Conservation (phyloP, 345 rosid genomes). For the Mangifera indica region DNA sequence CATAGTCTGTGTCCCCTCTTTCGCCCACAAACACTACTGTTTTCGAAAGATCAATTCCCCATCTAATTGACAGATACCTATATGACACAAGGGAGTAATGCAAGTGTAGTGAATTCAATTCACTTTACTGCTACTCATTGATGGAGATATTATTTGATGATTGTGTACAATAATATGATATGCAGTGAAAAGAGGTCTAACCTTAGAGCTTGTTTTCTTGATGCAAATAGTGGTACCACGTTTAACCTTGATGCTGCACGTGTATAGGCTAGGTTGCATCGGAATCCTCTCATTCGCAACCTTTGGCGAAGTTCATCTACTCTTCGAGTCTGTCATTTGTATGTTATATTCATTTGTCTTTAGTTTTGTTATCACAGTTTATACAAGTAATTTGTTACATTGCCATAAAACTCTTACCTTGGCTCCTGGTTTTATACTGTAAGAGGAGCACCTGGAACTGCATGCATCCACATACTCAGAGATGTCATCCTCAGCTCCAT, state of each 20-base stretch:
- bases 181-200: constrained; percentile 20
- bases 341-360: constrained; percentile 14
- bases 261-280: constrained; percentile 67
- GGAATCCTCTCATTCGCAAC: constrained; percentile 84
- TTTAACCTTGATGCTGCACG: constrained; percentile 67
- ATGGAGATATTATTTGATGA: background rate
- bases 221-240: constrained; percentile 73
- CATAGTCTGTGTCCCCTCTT: constrained; percentile 81
- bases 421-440: constrained; percentile 62
- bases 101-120: too few species aligned
- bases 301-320: constrained; percentile 68
- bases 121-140: background rate
- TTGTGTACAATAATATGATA: background rate
- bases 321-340: constrained; percentile 50
- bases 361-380: constrained; percentile 8
- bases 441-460: constrained; percentile 64
- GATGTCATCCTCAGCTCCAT: constrained; percentile 50
- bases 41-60: constrained; percentile 74
- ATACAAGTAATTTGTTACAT: background rate
- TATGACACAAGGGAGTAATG: constrained; percentile 4
- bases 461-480: constrained; percentile 42
- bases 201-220: constrained; percentile 87
- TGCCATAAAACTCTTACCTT: constrained; percentile 41
- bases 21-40: constrained; percentile 68
- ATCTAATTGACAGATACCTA: constrained; percentile 81